These are phyloP conservation scores for Pythium utonaiense DNA, from an alignment of 352 stramenopile genomes.

Conservation along the genomic window DNA sequence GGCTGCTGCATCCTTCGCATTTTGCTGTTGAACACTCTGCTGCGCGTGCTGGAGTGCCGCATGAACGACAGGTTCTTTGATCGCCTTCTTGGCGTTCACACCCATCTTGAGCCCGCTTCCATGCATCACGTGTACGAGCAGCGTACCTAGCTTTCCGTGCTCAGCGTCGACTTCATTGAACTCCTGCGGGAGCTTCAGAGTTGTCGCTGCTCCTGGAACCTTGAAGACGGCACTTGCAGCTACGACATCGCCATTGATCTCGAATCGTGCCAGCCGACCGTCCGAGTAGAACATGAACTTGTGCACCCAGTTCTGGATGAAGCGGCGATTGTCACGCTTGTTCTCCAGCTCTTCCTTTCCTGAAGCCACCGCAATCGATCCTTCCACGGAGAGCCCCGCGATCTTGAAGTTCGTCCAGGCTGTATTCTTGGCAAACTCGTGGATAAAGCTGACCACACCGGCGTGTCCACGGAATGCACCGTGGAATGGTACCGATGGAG, in stretches of 20 bases:
- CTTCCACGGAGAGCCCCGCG: constrained; percentile 76
- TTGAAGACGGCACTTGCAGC: constrained; percentile 86
- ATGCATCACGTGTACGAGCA: constrained; percentile 81
- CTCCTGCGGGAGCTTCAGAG: constrained; percentile 83
- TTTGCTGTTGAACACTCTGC: constrained; percentile 32
- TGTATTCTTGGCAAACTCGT: constrained; percentile 76
- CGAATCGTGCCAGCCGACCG: constrained; percentile 76
- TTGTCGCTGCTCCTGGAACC: constrained; percentile 76
- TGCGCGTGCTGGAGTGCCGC: constrained; percentile 62
- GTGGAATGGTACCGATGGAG: constrained; percentile 84
- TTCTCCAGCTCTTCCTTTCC: constrained; percentile 88
- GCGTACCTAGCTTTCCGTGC: constrained; percentile 55
- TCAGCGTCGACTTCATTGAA: constrained; percentile 86
- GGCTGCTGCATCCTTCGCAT: constrained; percentile 10
- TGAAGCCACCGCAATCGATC: constrained; percentile 76
- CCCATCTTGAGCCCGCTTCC: constrained; percentile 74
- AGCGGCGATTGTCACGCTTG: constrained; percentile 74
- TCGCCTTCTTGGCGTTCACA: constrained; percentile 55
- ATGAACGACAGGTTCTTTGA: constrained; percentile 65
- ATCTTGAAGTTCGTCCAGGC: constrained; percentile 88
- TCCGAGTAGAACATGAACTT: constrained; percentile 89
- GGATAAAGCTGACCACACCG: constrained; percentile 73
- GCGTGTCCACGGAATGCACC: constrained; percentile 71
- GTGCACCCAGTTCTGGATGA: constrained; percentile 89
- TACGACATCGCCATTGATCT: constrained; percentile 87